Evolutionary conservation across 225 moss, liverwort and hornwort species (phyloP), one percentile per base, ranked within the genome.

Genomic region (Neckera pumila): DNA sequence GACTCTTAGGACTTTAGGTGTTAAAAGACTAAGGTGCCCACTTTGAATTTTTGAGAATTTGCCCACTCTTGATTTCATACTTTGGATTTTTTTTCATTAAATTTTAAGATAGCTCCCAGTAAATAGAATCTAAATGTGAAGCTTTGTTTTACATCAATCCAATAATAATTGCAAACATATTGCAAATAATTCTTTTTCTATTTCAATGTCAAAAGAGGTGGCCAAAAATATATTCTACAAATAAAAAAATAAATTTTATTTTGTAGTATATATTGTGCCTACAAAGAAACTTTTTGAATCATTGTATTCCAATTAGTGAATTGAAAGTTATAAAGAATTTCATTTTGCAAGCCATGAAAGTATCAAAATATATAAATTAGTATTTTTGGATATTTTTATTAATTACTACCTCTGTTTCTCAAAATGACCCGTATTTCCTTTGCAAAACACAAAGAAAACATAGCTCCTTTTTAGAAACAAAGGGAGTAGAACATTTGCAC

Each of bases 41-140:
- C 8, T 26, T 42, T 15, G 8, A 0, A 2, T 20, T 6, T 66
- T 11, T 66, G 36, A 66, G 19, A 66, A 20, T 17, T 36, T 19
- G 0, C 2, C 3, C 0, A 42, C 0, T 67, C 4, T 22, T 12
- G 21, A 21, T 1, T 67, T n/a, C 6, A 22, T 11, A 36, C 12
- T 66, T 66, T 21, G 7, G 1, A 22, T 12, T 12, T 36, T 67
- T 69, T 22, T 1, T 7, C 6, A 0, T 2, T 2, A 69, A 18
- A 22, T 69, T 69, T 69, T 38, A 38, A 12, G 1, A 69, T 22
- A 7, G 12, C 1, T 69, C 3, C 38, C 2, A n/a, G 7, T 7
- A 22, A 12, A 2, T 38, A 38, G 12, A 40, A 65, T 36, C 65
- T 36, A 36, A 9, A 19, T n/a, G 6, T n/a, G 12, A n/a, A 67